Conservation (phyloP, 768 basidiomycete species). For the Galerina sulciceps region DNA sequence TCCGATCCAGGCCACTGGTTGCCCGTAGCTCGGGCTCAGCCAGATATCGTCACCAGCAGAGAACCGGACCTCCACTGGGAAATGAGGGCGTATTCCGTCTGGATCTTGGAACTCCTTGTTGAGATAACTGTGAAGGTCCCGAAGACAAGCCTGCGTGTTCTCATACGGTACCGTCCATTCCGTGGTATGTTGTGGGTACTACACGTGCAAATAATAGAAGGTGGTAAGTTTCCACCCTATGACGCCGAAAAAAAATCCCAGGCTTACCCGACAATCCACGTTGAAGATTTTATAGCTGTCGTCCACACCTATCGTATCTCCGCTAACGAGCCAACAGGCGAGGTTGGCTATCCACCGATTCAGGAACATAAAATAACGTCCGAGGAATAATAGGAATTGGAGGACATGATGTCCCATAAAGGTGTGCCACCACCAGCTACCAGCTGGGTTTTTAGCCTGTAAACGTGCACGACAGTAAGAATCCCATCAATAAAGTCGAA, state of each 20-base stretch:
- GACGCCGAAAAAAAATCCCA: neutral
- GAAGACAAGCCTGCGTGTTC: constrained; percentile 67
- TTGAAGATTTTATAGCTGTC: constrained; percentile 88
- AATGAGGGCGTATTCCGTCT: constrained; percentile 84
- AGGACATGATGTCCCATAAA: constrained; percentile 81
- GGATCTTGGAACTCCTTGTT: constrained; percentile 66
- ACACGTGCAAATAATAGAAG: constrained; percentile 42
- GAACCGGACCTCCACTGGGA: constrained; percentile 91
- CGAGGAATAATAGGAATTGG: constrained; percentile 83
- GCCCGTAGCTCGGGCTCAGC: constrained; percentile 86
- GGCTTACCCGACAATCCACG: constrained; percentile 85
- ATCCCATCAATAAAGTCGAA: constrained; percentile 1
- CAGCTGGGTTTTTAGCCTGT: constrained; percentile 58
- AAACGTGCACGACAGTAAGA: neutral
- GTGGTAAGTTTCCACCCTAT: constrained; percentile 12
- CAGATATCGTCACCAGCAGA: constrained; percentile 90
- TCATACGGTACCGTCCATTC: constrained; percentile 92
- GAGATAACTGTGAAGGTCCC: constrained; percentile 74
- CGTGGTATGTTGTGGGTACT: constrained; percentile 93
- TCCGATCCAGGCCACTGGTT: constrained; percentile 92
- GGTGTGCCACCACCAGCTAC: constrained; percentile 70
- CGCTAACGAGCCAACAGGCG: constrained; percentile 68
- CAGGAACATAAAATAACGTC: constrained; percentile 63
- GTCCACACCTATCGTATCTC: constrained; percentile 65
- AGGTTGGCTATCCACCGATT: constrained; percentile 69